Percentiles rank a stretch among this genome's conserved stretches.
These are phyloP conservation scores for Tulasnella calospora DNA, from an alignment of 768 basidiomycete species.

Conservation along the genomic window DNA sequence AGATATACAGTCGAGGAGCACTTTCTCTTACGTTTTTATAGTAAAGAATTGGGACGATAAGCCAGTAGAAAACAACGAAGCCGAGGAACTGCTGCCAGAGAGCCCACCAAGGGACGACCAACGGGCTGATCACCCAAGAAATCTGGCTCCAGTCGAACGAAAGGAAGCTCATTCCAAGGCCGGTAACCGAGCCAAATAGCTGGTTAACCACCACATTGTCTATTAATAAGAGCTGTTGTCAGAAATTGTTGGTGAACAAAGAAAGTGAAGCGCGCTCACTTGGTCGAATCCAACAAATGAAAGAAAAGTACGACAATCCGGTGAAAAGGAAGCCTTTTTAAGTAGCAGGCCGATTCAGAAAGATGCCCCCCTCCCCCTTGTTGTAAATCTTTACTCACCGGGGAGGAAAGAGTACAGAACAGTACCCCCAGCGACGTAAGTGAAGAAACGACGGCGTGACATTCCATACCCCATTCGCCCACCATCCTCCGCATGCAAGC, in stretches of 20 bases:
- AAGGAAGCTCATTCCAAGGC: conserved; percentile 81
- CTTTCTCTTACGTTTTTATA: conserved; percentile 75
- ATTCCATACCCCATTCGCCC: conserved; percentile 42
- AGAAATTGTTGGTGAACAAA: no score
- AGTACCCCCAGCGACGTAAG: conserved; percentile 54
- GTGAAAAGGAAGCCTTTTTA: no score
- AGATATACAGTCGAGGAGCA: conserved; percentile 29
- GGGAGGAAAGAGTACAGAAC: conserved; percentile 90
- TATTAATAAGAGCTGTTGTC: conserved; percentile 24
- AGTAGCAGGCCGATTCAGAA: no score
- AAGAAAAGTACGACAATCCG: no score
- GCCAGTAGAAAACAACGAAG: conserved; percentile 90
- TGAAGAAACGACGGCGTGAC: conserved; percentile 79
- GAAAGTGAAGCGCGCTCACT: no score
- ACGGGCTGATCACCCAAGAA: conserved; percentile 62
- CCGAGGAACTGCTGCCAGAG: conserved; percentile 78
- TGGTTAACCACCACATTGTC: conserved; percentile 81
- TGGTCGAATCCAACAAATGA: no score
- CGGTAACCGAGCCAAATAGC: conserved; percentile 77
- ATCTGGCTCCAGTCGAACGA: conserved; percentile 92
- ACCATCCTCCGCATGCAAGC: conserved; percentile 92
- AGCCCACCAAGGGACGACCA: conserved; percentile 95
- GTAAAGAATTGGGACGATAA: conserved; percentile 80
- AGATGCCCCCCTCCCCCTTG: no score
- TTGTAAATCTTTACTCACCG: conserved; percentile 45